A percentile compares a stretch with the other conserved stretches of the same genome.
phyloP scores from a whole-genome alignment of 164 flowering plant species.

The Akebia trifoliata region DNA sequence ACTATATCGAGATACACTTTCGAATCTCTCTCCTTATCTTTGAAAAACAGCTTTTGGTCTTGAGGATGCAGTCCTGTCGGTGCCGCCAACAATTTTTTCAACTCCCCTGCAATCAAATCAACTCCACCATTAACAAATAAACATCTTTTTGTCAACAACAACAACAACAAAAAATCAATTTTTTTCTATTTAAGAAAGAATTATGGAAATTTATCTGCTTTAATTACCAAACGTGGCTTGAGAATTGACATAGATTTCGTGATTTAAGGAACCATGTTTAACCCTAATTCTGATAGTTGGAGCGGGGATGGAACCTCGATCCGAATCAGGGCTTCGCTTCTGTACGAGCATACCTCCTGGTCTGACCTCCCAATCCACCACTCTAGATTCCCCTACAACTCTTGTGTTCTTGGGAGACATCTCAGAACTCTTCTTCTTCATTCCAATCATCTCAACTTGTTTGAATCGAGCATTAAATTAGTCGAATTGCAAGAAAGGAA shows the following conservation, averaged over 20 bases:
- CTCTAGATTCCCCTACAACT: constrained; percentile 15
- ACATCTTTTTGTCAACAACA: too few species aligned
- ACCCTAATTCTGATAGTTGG: constrained; percentile 77
- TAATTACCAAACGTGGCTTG: constrained; percentile 88
- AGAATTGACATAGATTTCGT: constrained; percentile 69
- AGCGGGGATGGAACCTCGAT: constrained; percentile 36
- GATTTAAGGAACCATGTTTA: constrained; percentile 61
- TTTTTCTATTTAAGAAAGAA: neutral
- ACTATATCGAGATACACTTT: constrained; percentile 57
- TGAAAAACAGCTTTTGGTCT: constrained; percentile 72
- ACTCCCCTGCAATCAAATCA: constrained; percentile 55
- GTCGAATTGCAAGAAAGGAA: constrained; percentile 6
- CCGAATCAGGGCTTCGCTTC: constrained; percentile 55
- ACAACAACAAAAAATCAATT: too few species aligned
- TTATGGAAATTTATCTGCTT: neutral
- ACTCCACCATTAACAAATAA: neutral
- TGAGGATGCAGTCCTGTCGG: constrained; percentile 78
- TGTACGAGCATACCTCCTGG: constrained; percentile 99
- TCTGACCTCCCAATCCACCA: constrained; percentile 73
- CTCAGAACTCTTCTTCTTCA: constrained; percentile 35
- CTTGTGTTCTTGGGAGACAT: constrained; percentile 25
- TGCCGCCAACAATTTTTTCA: constrained; percentile 73
- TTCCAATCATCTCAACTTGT: constrained; percentile 68
- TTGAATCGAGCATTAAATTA: constrained; percentile 23
- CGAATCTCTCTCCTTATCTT: constrained; percentile 80